Base-by-base conservation (phyloP, 73 alveolate genomes). In the Paraurostyla sp. region DNA sequence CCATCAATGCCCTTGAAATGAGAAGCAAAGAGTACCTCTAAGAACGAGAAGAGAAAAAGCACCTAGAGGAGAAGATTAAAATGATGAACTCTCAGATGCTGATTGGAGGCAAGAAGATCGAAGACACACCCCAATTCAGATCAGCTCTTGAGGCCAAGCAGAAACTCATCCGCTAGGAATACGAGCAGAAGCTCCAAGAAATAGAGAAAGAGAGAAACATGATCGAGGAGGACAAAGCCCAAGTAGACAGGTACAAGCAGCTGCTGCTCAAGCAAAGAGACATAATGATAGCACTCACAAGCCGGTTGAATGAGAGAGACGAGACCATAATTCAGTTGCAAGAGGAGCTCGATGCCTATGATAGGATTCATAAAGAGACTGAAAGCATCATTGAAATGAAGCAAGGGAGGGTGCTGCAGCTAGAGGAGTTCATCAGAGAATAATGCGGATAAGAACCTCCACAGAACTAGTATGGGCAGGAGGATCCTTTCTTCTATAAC, bases 281-380 rank as follows among this genome's bases (percentile, higher is more conserved):
- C 96, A 99, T 98, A 46, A 99, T 99, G 99, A 97, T 98, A 29
- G 99, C 99, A 0, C 95, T 99, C 51, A 98, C 99, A 0, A 96
- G 95, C 57, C 91, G 99, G 89, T 95, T 99, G 54, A 98, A 99
- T 85, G 99, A 98, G 87, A 93, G 99, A 68, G 99, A 99, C 88
- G 99, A 99, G 85, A 92, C 98, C 48, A 99, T 99, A 49, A 96
- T 99, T 23, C 93, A 97, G 62, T 88, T 96, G 85, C 98, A 98
- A 93, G 99, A 94, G 76, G 99, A 97, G 84, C 90, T 97, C 18
- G 99, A 97, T 71, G 98, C 99, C 15, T 96, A 89, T 76, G 99
- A 97, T 36, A 97, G 95, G 87, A 96, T 97, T 27, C 95, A 93
- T 58, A 94, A 90, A 69, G 99, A 96, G 80, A 91, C 93, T 43